These are phyloP conservation scores for Trametes gibbosa DNA, from an alignment of 768 basidiomycete genomes.

Conservation along the genomic window DNA sequence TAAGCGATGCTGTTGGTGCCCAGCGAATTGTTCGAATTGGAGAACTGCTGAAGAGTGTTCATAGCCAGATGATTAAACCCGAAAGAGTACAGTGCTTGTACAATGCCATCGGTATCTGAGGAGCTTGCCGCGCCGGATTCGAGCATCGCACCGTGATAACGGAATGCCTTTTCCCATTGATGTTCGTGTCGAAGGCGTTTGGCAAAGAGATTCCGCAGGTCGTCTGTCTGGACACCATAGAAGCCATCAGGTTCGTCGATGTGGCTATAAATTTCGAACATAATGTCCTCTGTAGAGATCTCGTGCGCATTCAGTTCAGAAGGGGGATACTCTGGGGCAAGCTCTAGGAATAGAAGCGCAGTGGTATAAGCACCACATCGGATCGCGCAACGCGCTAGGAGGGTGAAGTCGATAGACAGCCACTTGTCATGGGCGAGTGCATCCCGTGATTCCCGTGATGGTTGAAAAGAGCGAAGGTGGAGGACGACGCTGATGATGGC, in stretches of 20 bases:
- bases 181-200: conserved; percentile 89
- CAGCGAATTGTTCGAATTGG: conserved; percentile 14
- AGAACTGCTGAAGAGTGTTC: conserved; percentile 35
- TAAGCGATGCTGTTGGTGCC: conserved; percentile 46
- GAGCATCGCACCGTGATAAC: conserved; percentile 81
- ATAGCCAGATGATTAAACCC: conserved; percentile 91
- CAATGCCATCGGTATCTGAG: conserved; percentile 57
- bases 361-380: conserved; percentile 85
- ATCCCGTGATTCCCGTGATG: conserved; percentile 33
- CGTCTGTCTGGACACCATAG: conserved; percentile 82
- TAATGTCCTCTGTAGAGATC: conserved; percentile 54
- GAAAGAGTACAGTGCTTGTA: conserved; percentile 82
- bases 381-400: conserved; percentile 73
- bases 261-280: conserved; percentile 91
- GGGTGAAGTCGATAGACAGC: conserved; percentile 72
- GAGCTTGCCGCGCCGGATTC: conserved; percentile 53
- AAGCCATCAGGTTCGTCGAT: conserved; percentile 99
- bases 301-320: conserved; percentile 27
- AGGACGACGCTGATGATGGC: conserved; percentile 74
- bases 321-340: conserved; percentile 53
- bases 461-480: conserved; percentile 71
- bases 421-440: conserved; percentile 68
- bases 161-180: conserved; percentile 90
- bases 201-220: conserved; percentile 78
- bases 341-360: conserved; percentile 84